Evolutionary conservation across 352 stramenopile genomes (phyloP).

Genomic region (Globisporangium mamillatum): DNA sequence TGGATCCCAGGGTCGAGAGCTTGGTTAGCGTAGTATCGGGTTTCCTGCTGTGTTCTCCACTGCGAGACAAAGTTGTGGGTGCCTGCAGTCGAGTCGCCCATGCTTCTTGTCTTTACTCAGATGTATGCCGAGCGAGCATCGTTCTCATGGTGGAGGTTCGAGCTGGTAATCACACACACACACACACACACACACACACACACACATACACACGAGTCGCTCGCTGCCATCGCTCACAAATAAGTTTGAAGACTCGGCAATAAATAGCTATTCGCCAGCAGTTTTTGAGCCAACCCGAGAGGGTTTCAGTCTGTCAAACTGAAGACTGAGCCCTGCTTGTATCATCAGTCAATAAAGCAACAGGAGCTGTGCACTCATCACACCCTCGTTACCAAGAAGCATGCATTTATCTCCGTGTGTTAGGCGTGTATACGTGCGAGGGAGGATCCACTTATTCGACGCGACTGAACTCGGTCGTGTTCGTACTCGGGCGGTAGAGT

Average conservation of each 20-base stretch:
- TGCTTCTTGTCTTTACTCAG: constrained; percentile 4
- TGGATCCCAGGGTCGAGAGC: constrained; percentile 11
- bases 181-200: too few relatives aligned
- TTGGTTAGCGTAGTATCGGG: neutral
- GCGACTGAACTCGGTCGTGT: constrained; percentile 81
- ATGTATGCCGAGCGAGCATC: neutral
- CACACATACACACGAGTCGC: too few relatives aligned
- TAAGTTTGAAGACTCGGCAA: too few relatives aligned
- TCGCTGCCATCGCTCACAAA: too few relatives aligned
- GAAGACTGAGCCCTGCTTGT: neutral
- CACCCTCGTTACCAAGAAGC: neutral
- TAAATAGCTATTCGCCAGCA: neutral
- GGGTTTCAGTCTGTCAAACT: neutral
- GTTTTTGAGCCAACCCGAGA: neutral
- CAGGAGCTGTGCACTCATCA: neutral
- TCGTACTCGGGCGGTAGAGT: constrained; percentile 80
- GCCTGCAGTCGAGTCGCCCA: constrained; percentile 22
- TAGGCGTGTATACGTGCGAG: neutral
- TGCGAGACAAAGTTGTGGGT: constrained; percentile 27
- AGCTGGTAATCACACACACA: neutral
- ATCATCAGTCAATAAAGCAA: neutral
- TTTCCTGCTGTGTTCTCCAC: constrained; percentile 26
- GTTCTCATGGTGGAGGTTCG: neutral
- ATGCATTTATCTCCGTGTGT: neutral
- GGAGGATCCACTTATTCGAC: constrained; percentile 43